phyloP scores from a whole-genome alignment of 148 eudicot species.

The Camellia japonica region DNA sequence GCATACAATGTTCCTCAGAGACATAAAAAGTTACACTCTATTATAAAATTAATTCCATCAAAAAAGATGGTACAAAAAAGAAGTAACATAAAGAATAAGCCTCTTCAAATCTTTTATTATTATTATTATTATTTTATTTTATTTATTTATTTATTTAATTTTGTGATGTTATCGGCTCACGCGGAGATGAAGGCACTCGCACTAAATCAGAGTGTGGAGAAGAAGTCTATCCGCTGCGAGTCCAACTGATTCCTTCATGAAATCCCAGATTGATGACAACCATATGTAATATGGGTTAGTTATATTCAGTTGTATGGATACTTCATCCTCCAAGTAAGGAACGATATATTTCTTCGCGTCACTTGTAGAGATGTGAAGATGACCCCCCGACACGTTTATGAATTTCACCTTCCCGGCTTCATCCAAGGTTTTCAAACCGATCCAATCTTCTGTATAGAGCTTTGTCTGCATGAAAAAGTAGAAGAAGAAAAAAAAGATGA shows the following conservation, averaged over 20 bases:
- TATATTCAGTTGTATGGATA: background rate
- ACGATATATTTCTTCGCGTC: conserved; percentile 31
- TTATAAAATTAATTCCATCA: no score
- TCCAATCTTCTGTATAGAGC: conserved; percentile 58
- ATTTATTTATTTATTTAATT: no score
- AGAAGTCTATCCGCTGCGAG: conserved; percentile 2
- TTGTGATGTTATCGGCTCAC: background rate
- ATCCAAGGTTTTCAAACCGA: conserved; percentile 46
- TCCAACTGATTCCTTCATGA: background rate
- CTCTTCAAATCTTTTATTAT: no score
- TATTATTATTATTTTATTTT: no score
- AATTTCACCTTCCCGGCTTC: conserved; percentile 59
- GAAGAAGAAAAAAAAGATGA: background rate
- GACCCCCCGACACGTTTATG: conserved; percentile 32
- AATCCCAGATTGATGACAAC: conserved; percentile 6
- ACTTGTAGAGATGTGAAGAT: conserved; percentile 31
- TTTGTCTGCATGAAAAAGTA: conserved; percentile 33
- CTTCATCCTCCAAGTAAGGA: conserved; percentile 31
- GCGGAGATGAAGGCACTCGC: background rate
- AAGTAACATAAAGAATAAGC: no score
- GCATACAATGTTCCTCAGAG: no score
- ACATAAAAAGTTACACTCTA: no score
- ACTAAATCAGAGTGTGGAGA: conserved; percentile 7
- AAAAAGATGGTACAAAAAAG: no score
- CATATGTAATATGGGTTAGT: background rate